Base-by-base conservation (phyloP, 2,329 filamentous ascomycete genomes). In the Epichloe gansuensis region DNA sequence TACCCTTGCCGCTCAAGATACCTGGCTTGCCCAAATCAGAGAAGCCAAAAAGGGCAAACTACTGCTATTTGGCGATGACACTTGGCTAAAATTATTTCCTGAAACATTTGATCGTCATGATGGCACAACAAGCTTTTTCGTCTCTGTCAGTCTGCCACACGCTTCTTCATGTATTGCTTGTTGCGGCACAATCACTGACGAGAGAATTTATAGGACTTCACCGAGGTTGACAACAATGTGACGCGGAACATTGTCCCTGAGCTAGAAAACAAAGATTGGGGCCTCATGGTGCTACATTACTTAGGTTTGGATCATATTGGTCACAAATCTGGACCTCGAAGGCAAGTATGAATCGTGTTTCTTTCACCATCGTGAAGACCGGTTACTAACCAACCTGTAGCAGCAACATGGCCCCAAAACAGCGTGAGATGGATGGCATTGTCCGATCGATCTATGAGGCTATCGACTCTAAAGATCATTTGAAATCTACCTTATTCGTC, bases 61-160 rank as follows among this genome's bases (percentile, higher is more conserved):
- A 56, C 74, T 96, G 64, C 93, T 98, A 84, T 96, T 93, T 63
- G 93, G 93, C 47, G 93, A 98, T 63, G 93, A 98, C 66, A 98
- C 93, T 21, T 98, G 93, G 94, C 73, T 98, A 59, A 97, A 96
- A 71, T 75, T 98, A 13, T 98, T 98, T 61, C 93, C 93, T 1
- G 81, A 79, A 15, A 89, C 85, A 47, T 98, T 98, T 70, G 81
- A 84, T 59, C 82, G 90, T 41, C 76, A 82, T 49, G 94, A 98
- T 68, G 93, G 94, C 47, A 98, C 93, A 2, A 89, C 89, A 52
- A 97, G 91, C 71, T 98, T 98, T 68, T 98, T 97, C 68, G 93
- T 98, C 60, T 89, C 93, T 67, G 89, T 95, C 68, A 75, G 85
- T 80, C 15, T n/a, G 17, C 43, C 25, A n/a, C 3, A 6, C 11